phyloP scores from a whole-genome alignment of 2,329 filamentous ascomycete genomes.

The Colletotrichum truncatum region DNA sequence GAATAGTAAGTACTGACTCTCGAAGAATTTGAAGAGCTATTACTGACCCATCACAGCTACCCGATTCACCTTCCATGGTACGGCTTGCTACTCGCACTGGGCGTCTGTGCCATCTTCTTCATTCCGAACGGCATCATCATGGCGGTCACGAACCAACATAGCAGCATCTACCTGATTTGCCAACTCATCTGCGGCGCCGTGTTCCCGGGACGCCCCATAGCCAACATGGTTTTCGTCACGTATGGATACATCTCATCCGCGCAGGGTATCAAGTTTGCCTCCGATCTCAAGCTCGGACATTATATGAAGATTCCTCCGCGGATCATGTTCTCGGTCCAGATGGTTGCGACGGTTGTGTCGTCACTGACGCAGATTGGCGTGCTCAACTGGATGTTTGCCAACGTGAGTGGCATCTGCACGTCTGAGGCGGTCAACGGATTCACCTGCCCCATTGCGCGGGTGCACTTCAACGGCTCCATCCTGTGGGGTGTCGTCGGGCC shows the following conservation, averaged over 20 bases:
- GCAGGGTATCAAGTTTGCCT: slow-evolving; percentile 89
- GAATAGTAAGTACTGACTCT: slow-evolving; percentile 71
- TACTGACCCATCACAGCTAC: slow-evolving; percentile 60
- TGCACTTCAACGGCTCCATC: slow-evolving; percentile 91
- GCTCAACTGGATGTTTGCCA: slow-evolving; percentile 88
- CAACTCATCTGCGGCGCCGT: slow-evolving; percentile 84
- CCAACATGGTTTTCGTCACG: slow-evolving; percentile 93
- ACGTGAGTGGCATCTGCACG: slow-evolving; percentile 82
- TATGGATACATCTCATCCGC: slow-evolving; percentile 91
- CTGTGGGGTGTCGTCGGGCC: slow-evolving; percentile 91
- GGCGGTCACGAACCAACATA: slow-evolving; percentile 91
- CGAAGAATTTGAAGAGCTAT: background rate
- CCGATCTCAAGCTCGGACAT: slow-evolving; percentile 86
- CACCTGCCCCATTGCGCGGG: slow-evolving; percentile 85
- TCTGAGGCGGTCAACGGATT: slow-evolving; percentile 85
- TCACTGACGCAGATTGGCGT: slow-evolving; percentile 85
- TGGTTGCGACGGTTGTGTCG: slow-evolving; percentile 78
- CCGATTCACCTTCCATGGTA: slow-evolving; percentile 89
- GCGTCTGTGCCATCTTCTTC: slow-evolving; percentile 82
- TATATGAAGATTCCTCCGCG: slow-evolving; percentile 89
- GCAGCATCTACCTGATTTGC: slow-evolving; percentile 86
- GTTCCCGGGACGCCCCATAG: slow-evolving; percentile 86
- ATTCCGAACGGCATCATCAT: slow-evolving; percentile 93
- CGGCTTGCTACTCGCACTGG: slow-evolving; percentile 80
- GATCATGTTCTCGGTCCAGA: slow-evolving; percentile 82